A percentile compares a stretch with the other conserved stretches of the same genome.
Evolutionary conservation across 352 stramenopile species (phyloP).

Genomic region (Globisporangium lucens): DNA sequence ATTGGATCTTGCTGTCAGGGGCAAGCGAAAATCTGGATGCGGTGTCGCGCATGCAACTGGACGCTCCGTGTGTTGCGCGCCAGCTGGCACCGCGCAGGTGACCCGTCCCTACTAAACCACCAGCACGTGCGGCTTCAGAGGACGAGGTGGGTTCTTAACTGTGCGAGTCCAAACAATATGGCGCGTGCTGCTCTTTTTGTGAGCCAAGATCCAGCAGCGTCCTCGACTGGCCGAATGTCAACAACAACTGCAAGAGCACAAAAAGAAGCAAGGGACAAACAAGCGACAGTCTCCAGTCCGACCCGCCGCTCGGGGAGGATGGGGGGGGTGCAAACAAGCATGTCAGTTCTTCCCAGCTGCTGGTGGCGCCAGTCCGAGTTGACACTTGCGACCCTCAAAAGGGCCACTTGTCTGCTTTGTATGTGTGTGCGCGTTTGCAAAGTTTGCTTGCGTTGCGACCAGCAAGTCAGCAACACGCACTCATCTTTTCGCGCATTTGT

Average conservation of each 20-base stretch:
- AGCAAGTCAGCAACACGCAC: not conserved
- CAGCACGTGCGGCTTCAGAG: not conserved
- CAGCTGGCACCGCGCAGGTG: not conserved
- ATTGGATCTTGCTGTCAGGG: not conserved
- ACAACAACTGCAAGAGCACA: not conserved
- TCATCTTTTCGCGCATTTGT: not conserved
- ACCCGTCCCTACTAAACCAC: not conserved
- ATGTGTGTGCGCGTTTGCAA: not conserved
- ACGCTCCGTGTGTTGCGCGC: not conserved
- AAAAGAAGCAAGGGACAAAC: not conserved
- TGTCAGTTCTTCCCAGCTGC: not conserved
- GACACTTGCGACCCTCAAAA: not conserved
- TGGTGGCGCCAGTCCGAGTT: constrained; percentile 8
- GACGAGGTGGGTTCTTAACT: not conserved
- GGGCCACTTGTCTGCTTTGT: not conserved
- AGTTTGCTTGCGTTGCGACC: not conserved
- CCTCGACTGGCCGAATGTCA: constrained; percentile 8
- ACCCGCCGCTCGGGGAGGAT: not conserved
- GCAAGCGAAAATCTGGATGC: not conserved
- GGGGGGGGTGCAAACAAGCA: not conserved
- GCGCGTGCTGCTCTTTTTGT: not conserved
- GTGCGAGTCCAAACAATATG: not conserved
- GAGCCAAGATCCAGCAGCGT: not conserved
- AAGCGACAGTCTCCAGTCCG: not conserved
- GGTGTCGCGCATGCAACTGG: not conserved